Percentiles rank a stretch among this genome's conserved stretches.
Conservation (phyloP, 1,284 basidiomycete genomes). For the Cutaneotrichosporon sp. region DNA sequence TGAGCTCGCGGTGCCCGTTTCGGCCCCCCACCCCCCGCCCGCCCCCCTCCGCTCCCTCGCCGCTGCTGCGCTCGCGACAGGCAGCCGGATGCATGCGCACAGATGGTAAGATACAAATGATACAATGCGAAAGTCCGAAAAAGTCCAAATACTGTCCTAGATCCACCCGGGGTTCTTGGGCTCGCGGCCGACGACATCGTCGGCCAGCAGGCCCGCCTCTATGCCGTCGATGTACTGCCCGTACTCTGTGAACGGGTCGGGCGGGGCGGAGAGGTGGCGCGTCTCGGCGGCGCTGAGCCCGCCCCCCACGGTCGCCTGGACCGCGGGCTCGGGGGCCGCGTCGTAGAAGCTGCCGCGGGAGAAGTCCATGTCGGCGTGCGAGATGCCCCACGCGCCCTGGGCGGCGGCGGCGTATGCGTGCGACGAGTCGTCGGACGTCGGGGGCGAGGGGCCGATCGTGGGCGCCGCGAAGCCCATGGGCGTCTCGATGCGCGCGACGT, state of each 20-base stretch:
- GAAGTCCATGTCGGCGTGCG: constrained; percentile 29
- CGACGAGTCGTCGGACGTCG: constrained; percentile 8
- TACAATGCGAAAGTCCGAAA: background rate
- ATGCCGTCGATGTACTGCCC: constrained; percentile 21
- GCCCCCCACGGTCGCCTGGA: background rate
- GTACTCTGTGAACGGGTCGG: constrained; percentile 43
- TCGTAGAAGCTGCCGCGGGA: constrained; percentile 1
- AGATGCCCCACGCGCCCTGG: constrained; percentile 38
- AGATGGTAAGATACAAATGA: background rate
- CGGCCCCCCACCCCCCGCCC: too few species aligned
- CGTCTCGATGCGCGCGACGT: background rate
- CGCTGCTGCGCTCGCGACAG: background rate
- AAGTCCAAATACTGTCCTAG: background rate
- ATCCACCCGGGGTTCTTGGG: background rate
- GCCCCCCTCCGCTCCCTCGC: too few species aligned
- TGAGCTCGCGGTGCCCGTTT: too few species aligned
- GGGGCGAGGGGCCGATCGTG: constrained; percentile 1
- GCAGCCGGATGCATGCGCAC: background rate
- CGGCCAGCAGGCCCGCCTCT: background rate
- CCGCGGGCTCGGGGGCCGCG: background rate
- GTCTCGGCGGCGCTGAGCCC: background rate
- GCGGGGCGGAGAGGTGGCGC: constrained; percentile 12
- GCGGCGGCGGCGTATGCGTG: constrained; percentile 17
- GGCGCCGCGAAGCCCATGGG: constrained; percentile 5
- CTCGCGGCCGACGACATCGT: background rate